Conservation (phyloP, 2,329 filamentous ascomycete species). For the Venturia oleaginea region DNA sequence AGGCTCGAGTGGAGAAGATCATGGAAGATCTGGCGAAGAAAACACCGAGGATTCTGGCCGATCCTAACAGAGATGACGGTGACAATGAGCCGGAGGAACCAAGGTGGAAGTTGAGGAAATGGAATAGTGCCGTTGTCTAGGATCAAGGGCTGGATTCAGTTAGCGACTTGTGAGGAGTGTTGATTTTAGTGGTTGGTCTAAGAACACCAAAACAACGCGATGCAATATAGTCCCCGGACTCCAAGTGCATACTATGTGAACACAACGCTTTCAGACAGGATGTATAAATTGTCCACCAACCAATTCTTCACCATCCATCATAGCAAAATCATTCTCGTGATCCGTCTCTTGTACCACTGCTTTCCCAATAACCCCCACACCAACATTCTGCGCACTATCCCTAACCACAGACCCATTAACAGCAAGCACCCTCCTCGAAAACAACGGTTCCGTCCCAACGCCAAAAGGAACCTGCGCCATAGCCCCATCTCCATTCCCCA, state of each 20-base stretch:
- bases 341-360: not conserved
- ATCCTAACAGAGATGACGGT: not conserved
- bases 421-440: conserved; percentile 47
- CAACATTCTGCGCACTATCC: not conserved
- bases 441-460: conserved; percentile 33
- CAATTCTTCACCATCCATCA: not conserved
- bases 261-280: no score
- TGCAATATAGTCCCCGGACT: no score
- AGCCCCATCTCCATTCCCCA: conserved; percentile 14
- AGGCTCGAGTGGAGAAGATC: not conserved
- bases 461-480: conserved; percentile 14
- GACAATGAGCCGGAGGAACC: not conserved
- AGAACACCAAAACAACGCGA: no score
- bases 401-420: conserved; percentile 34
- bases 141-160: not conserved
- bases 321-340: not conserved
- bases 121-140: not conserved
- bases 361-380: not conserved
- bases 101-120: not conserved
- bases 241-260: no score
- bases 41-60: not conserved
- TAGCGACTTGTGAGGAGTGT: not conserved
- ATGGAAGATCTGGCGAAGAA: not conserved
- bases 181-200: no score
- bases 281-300: not conserved